These are phyloP conservation scores for Daldinia sp. DNA, from an alignment of 2,329 filamentous ascomycete genomes.

Conservation along the genomic window DNA sequence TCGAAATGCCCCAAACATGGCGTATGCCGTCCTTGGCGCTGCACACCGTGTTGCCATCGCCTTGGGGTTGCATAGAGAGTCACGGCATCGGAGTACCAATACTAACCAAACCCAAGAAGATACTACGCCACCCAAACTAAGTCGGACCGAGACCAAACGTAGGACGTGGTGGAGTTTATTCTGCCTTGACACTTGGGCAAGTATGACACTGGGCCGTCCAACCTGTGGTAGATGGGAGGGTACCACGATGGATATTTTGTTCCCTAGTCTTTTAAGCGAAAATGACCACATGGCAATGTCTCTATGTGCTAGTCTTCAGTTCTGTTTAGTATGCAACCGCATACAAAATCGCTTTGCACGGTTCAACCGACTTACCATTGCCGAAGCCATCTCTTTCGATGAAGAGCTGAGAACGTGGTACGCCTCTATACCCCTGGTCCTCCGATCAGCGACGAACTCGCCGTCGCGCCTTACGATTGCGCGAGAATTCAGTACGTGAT, in stretches of 20 bases:
- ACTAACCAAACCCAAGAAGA: conserved; percentile 1
- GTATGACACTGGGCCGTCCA: conserved; percentile 32
- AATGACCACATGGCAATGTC: conserved; percentile 30
- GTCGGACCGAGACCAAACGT: conserved; percentile 27
- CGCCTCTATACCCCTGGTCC: conserved; percentile 17
- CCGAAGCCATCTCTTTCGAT: conserved; percentile 25
- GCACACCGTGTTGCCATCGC: conserved; percentile 32
- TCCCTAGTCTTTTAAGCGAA: conserved; percentile 21
- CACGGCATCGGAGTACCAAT: conserved; percentile 16
- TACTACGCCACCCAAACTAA: neutral
- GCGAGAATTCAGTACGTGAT: conserved; percentile 22
- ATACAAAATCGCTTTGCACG: conserved; percentile 31
- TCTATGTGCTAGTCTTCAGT: conserved; percentile 21
- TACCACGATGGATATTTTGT: conserved; percentile 27
- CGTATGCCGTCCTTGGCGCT: conserved; percentile 27
- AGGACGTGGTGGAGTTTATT: conserved; percentile 35
- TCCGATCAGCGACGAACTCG: conserved; percentile 25
- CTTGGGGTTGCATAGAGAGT: conserved; percentile 30
- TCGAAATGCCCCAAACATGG: conserved; percentile 34
- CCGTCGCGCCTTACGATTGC: conserved; percentile 29
- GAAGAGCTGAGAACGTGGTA: conserved; percentile 31
- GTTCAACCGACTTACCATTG: conserved; percentile 26
- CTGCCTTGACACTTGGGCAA: conserved; percentile 34
- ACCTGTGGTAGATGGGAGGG: conserved; percentile 32
- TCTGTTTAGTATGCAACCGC: conserved; percentile 32